Conservation (phyloP, 2,329 filamentous ascomycete genomes). For the Calonectria leucothoes region DNA sequence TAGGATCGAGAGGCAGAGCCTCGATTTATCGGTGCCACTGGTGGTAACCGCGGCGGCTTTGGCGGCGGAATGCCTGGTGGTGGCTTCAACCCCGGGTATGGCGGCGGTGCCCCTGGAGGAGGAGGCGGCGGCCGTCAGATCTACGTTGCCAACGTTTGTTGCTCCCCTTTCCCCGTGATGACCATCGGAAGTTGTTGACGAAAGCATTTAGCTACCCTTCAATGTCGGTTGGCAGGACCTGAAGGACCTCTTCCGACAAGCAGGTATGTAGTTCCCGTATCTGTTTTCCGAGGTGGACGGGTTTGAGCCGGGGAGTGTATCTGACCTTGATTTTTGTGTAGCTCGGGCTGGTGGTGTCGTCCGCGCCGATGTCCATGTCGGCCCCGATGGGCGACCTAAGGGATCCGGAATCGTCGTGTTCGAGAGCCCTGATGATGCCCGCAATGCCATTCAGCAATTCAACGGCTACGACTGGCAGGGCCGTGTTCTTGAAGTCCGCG, state of each 20-base stretch:
- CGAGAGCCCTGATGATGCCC: slow-evolving; percentile 92
- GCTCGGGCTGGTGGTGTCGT: slow-evolving; percentile 81
- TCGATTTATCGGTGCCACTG: slow-evolving; percentile 85
- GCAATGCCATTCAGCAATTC: slow-evolving; percentile 96
- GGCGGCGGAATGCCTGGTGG: slow-evolving; percentile 64
- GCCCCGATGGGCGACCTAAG: slow-evolving; percentile 92
- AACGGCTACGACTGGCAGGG: slow-evolving; percentile 99
- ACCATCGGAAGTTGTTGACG: slow-evolving; percentile 31
- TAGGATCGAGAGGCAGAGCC: slow-evolving; percentile 98
- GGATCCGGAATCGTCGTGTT: slow-evolving; percentile 98
- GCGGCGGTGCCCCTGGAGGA: slow-evolving; percentile 57
- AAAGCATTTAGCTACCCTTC: slow-evolving; percentile 81
- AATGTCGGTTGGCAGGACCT: slow-evolving; percentile 99
- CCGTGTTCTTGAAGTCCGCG: slow-evolving; percentile 90
- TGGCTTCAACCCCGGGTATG: slow-evolving; percentile 68
- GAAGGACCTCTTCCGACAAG: slow-evolving; percentile 98
- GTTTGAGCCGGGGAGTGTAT: neutral
- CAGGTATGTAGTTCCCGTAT: slow-evolving; percentile 73
- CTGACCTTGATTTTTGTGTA: slow-evolving; percentile 35
- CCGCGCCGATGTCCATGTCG: slow-evolving; percentile 93
- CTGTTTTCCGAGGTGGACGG: neutral
- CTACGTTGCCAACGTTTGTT: slow-evolving; percentile 97
- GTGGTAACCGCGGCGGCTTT: slow-evolving; percentile 72
- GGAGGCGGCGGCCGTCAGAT: slow-evolving; percentile 82
- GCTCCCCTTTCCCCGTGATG: slow-evolving; percentile 26